These are phyloP conservation scores for Penicillium freii DNA, from an alignment of 2,329 filamentous ascomycete species.

Conservation along the genomic window DNA sequence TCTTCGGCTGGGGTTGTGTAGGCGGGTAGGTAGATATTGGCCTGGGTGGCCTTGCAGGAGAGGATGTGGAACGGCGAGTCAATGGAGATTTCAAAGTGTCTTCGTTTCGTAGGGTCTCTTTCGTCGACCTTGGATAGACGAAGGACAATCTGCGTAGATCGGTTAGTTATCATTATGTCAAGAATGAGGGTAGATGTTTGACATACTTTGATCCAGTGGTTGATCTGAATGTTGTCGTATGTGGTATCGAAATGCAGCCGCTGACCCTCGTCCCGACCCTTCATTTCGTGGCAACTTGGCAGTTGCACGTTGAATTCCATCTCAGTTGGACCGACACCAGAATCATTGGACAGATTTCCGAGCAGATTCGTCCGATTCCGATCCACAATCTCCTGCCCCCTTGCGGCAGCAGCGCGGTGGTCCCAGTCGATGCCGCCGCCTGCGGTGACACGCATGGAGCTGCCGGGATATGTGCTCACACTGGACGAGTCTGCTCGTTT, in stretches of 20 bases:
- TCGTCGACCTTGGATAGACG: slow-evolving; percentile 81
- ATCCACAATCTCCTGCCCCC: slow-evolving; percentile 55
- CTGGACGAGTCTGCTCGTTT: slow-evolving; percentile 79
- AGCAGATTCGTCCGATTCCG: slow-evolving; percentile 67
- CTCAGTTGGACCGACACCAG: slow-evolving; percentile 81
- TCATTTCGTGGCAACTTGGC: slow-evolving; percentile 83
- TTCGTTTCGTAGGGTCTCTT: slow-evolving; percentile 71
- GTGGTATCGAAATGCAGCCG: slow-evolving; percentile 85
- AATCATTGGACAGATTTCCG: slow-evolving; percentile 74
- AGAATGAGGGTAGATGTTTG: neutral
- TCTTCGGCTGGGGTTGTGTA: slow-evolving; percentile 62
- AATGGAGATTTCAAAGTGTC: slow-evolving; percentile 94
- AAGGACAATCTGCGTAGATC: slow-evolving; percentile 70
- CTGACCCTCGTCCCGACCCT: slow-evolving; percentile 63
- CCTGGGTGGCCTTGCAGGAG: slow-evolving; percentile 87
- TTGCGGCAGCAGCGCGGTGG: slow-evolving; percentile 55
- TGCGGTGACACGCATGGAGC: slow-evolving; percentile 71
- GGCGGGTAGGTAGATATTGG: slow-evolving; percentile 80
- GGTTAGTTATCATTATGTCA: slow-evolving; percentile 13
- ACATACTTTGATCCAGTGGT: slow-evolving; percentile 91
- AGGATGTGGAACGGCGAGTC: slow-evolving; percentile 93
- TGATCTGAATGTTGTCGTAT: slow-evolving; percentile 89
- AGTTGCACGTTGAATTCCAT: slow-evolving; percentile 93
- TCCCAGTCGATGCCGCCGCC: slow-evolving; percentile 76
- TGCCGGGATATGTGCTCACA: slow-evolving; percentile 69